Evolutionary conservation across 257 asterid genomes (phyloP).

Genomic region (Nicotiana benthamiana): DNA sequence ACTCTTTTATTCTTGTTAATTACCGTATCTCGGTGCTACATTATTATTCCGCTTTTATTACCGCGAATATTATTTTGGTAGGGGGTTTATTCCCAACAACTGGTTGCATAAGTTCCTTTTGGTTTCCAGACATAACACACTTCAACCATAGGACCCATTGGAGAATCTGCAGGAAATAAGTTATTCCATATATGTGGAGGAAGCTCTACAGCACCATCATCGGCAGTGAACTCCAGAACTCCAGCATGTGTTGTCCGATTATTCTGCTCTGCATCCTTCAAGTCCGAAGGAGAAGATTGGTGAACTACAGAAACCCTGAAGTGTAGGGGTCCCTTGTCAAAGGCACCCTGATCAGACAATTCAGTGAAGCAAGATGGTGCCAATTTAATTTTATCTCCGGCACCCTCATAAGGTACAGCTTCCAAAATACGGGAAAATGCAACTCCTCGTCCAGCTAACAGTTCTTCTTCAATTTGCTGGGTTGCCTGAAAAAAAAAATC

Average conservation of each 20-base stretch:
- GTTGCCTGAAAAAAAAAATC: conserved; percentile 38
- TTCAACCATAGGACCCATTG: conserved; percentile 49
- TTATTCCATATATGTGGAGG: conserved; percentile 89
- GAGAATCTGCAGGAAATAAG: conserved; percentile 42
- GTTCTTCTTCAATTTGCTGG: conserved; percentile 55
- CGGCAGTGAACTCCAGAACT: conserved; percentile 85
- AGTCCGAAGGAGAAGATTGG: conserved; percentile 24
- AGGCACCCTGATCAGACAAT: conserved; percentile 83
- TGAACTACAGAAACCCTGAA: conserved; percentile 56
- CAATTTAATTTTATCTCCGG: conserved; percentile 84
- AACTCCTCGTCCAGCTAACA: conserved; percentile 71
- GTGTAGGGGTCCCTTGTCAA: conserved; percentile 94
- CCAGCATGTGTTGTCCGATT: conserved; percentile 71
- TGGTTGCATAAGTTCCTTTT: conserved; percentile 82
- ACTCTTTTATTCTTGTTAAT: too few species aligned
- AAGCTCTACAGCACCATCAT: conserved; percentile 67
- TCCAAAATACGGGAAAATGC: conserved; percentile 56
- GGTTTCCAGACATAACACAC: conserved; percentile 83
- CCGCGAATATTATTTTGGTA: too few species aligned
- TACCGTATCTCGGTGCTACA: too few species aligned
- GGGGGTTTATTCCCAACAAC: too few species aligned
- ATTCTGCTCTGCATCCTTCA: conserved; percentile 19
- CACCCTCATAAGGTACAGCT: conserved; percentile 69
- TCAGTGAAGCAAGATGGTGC: conserved; percentile 87
- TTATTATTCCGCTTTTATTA: too few species aligned